A percentile compares a stretch with the other conserved stretches of the same genome.
phyloP scores from a whole-genome alignment of 495 filamentous ascomycete genomes.

The Xylaria bambusicola region DNA sequence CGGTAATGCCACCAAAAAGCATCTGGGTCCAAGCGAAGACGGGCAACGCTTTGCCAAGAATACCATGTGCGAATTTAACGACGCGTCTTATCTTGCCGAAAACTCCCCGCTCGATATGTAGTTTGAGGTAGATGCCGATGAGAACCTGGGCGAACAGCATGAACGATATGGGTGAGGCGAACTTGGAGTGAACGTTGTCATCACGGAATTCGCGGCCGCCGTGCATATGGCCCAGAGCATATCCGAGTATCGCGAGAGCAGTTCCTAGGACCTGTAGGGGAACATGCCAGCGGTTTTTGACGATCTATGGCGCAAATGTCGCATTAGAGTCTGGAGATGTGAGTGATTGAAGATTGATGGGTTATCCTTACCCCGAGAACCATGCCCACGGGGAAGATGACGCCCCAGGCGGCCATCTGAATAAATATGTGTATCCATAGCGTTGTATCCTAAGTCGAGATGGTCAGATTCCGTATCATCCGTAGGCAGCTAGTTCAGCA shows the following conservation, averaged over 20 bases:
- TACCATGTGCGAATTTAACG: slow-evolving; percentile 71
- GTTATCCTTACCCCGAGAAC: slow-evolving; percentile 76
- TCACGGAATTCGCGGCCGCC: slow-evolving; percentile 82
- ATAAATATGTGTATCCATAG: slow-evolving; percentile 93
- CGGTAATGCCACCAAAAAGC: slow-evolving; percentile 92
- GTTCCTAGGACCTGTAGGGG: slow-evolving; percentile 79
- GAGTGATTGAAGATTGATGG: neutral
- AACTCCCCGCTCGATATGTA: slow-evolving; percentile 83
- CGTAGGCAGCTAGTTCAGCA: neutral
- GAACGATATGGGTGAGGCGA: slow-evolving; percentile 78
- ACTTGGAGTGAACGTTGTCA: slow-evolving; percentile 76
- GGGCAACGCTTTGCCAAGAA: slow-evolving; percentile 85
- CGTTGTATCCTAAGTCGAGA: slow-evolving; percentile 64
- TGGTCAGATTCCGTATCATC: slow-evolving; percentile 22
- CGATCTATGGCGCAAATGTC: slow-evolving; percentile 58
- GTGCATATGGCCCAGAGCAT: slow-evolving; percentile 88
- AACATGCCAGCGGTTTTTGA: slow-evolving; percentile 91
- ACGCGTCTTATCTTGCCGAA: slow-evolving; percentile 74
- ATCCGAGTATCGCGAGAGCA: slow-evolving; percentile 75
- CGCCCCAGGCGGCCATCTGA: slow-evolving; percentile 83
- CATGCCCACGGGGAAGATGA: slow-evolving; percentile 94
- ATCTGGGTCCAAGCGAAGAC: slow-evolving; percentile 91
- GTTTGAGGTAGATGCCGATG: slow-evolving; percentile 82
- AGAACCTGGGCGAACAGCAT: slow-evolving; percentile 74
- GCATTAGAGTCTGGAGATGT: slow-evolving; percentile 7